Base-by-base conservation (phyloP, 2,329 filamentous ascomycete genomes). In the Pseudocercospora eumusae region DNA sequence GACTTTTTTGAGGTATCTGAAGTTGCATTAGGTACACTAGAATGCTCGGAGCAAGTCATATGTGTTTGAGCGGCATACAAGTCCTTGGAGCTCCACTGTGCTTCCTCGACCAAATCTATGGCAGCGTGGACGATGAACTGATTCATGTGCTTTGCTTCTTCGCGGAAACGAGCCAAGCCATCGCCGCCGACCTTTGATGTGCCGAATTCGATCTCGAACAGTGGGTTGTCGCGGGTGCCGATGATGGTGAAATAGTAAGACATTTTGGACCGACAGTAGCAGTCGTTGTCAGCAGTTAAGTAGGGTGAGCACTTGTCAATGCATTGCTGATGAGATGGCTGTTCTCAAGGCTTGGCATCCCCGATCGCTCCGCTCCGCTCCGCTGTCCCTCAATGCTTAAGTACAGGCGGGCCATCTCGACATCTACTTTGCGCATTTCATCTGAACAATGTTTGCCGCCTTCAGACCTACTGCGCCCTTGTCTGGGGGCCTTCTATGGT, bases 231-330 rank as follows among this genome's bases (percentile, higher is more conserved):
- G 71, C 92, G 91, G 21, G 92, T 96, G 74, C 93, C 95, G 76
- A 99, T 87, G 70, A 99, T 96, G 74, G 91, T 91, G 80, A 99
- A 98, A 82, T 97, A 97, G 84, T 98, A 99, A 64, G 93, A 97
- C 95, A 98, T 98, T 13, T 40, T 40, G 36, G 4, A 18, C 36
- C 1, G 36, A 40, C n/a, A 40, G 5, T 40, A 13, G 15, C 36
- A 18, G 5, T 18, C 4, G 15, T 40, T 8, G 36, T n/a, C 36
- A 18, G 15, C 15, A 40, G 36, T 7, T 8, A n/a, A 15, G 36
- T 40, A 5, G 36, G 36, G 36, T 15, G 33, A n/a, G 15, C 1
- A 8, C 4, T 18, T 15, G 5, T 40, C 36, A 40, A 40, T 18
- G 36, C 36, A 40, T 40, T 40, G 36, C 13, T 40, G 36, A 40